A percentile compares a stretch with the other conserved stretches of the same genome.
Evolutionary conservation across 768 basidiomycete genomes (phyloP).

Genomic region (Kwoniella bestiolae): DNA sequence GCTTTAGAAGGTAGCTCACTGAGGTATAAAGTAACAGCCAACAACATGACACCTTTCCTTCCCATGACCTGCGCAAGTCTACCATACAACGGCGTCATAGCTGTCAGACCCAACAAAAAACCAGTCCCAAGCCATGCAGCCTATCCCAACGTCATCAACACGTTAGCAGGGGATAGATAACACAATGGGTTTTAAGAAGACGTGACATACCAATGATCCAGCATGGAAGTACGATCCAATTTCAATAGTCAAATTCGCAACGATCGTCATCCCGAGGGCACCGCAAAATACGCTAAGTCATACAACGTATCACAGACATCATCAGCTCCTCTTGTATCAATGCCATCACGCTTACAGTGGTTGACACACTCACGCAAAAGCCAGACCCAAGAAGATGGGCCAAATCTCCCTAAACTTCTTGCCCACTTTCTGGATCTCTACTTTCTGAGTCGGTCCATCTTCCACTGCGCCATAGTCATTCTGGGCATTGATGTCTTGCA

Average conservation of each 20-base stretch:
- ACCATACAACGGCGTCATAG: slow-evolving; percentile 49
- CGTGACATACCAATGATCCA: slow-evolving; percentile 39
- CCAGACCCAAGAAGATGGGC: slow-evolving; percentile 42
- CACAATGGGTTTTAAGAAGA: background rate
- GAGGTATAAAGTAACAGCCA: slow-evolving; percentile 32
- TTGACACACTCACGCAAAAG: slow-evolving; percentile 30
- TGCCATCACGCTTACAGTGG: no score
- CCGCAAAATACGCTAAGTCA: slow-evolving; percentile 44
- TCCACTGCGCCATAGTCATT: slow-evolving; percentile 8
- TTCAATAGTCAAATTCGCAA: slow-evolving; percentile 49
- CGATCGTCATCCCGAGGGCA: slow-evolving; percentile 42
- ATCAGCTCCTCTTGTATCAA: no score
- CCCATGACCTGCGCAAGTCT: slow-evolving; percentile 38
- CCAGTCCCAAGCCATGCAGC: slow-evolving; percentile 48
- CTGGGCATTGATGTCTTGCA: background rate
- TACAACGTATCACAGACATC: background rate
- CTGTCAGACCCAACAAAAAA: slow-evolving; percentile 45
- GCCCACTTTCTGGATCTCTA: slow-evolving; percentile 12
- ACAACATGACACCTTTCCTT: slow-evolving; percentile 37
- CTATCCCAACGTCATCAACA: slow-evolving; percentile 12
- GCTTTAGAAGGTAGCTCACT: slow-evolving; percentile 14
- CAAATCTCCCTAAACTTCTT: slow-evolving; percentile 45
- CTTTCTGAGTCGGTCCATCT: background rate
- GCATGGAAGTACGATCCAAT: slow-evolving; percentile 48
- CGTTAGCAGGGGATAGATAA: no score